These are phyloP conservation scores for Mycena galericulata DNA, from an alignment of 768 basidiomycete species.

Conservation along the genomic window DNA sequence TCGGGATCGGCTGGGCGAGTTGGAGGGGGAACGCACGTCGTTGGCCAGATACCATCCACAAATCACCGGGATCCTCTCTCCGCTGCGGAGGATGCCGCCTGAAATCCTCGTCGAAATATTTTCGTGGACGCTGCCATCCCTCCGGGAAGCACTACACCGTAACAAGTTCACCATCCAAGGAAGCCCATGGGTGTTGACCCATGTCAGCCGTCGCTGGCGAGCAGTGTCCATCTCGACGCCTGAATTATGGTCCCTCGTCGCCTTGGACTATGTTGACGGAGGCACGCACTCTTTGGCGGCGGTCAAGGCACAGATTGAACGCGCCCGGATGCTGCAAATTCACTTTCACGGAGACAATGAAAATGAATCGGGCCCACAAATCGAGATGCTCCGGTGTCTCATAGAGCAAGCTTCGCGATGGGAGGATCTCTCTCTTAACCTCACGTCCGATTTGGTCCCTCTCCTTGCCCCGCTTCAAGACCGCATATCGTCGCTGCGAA, in stretches of 20 bases:
- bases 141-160: not conserved
- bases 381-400: not conserved
- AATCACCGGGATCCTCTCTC: not conserved
- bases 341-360: not conserved
- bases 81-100: not conserved
- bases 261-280: not conserved
- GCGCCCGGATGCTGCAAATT: not conserved
- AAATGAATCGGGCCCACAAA: not conserved
- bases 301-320: not conserved
- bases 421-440: not conserved
- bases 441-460: not conserved
- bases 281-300: not conserved
- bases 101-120: conserved; percentile 7
- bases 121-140: not conserved
- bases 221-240: not conserved
- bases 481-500: not conserved
- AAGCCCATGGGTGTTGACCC: conserved; percentile 1
- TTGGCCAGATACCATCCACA: not conserved
- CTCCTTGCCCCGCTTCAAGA: not conserved
- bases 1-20: not conserved
- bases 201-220: conserved; percentile 4
- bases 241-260: conserved; percentile 8
- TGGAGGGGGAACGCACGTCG: not conserved
- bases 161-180: not conserved
- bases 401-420: not conserved